A percentile compares a stretch with the other conserved stretches of the same genome.
These are phyloP conservation scores for Aspergillus pseudoviridinutans DNA, from an alignment of 2,329 filamentous ascomycete species.

Conservation along the genomic window DNA sequence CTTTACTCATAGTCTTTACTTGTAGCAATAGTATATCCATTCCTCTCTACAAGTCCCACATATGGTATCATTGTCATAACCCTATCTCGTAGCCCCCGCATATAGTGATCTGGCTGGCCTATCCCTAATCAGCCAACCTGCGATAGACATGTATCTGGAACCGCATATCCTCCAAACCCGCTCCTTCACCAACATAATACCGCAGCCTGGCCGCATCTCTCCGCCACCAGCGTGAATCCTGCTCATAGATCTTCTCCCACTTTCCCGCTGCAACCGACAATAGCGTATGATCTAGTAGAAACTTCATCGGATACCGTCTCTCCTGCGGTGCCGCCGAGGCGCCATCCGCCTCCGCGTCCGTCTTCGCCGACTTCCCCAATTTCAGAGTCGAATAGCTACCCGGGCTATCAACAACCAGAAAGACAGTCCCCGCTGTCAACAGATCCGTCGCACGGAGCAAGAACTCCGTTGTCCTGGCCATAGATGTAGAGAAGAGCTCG, in stretches of 20 bases:
- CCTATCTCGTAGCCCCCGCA: not conserved
- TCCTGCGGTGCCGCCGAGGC: slow-evolving; percentile 39
- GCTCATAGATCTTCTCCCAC: slow-evolving; percentile 72
- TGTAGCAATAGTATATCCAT: slow-evolving; percentile 27
- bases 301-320: slow-evolving; percentile 85
- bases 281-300: slow-evolving; percentile 81
- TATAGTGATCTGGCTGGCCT: not conserved
- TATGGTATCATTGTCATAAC: slow-evolving; percentile 7
- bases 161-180: slow-evolving; percentile 88
- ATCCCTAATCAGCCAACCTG: slow-evolving; percentile 24
- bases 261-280: slow-evolving; percentile 45
- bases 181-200: slow-evolving; percentile 85
- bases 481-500: slow-evolving; percentile 79
- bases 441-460: slow-evolving; percentile 63
- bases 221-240: slow-evolving; percentile 84
- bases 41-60: slow-evolving; percentile 15
- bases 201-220: slow-evolving; percentile 57
- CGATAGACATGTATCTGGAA: slow-evolving; percentile 86
- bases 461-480: slow-evolving; percentile 71
- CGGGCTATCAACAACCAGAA: slow-evolving; percentile 88
- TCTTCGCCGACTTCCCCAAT: slow-evolving; percentile 51
- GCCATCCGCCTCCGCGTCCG: slow-evolving; percentile 4
- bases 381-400: slow-evolving; percentile 86
- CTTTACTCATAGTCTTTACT: slow-evolving; percentile 16
- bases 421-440: slow-evolving; percentile 57